Conservation (phyloP, 2,329 filamentous ascomycete species). For the Fusarium sp. region DNA sequence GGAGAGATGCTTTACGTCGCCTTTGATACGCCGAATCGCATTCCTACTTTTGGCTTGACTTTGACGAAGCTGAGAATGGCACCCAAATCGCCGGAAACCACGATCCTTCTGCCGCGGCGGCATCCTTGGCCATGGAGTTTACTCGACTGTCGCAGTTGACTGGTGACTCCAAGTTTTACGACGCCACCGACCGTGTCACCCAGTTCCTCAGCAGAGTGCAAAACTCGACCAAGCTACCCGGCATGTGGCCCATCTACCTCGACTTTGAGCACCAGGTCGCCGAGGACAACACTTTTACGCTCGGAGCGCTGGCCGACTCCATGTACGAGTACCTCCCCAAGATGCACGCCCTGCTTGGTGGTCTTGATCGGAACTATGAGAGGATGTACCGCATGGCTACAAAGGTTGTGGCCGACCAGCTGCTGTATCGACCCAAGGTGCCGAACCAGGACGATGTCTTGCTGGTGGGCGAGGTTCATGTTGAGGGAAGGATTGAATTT, state of each 20-base stretch:
- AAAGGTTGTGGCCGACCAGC: constrained; percentile 68
- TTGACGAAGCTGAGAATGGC: constrained; percentile 53
- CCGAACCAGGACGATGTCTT: constrained; percentile 72
- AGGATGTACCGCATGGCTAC: constrained; percentile 74
- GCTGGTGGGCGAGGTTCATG: constrained; percentile 48
- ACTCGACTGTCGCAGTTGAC: constrained; percentile 80
- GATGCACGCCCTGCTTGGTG: constrained; percentile 75
- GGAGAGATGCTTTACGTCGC: constrained; percentile 66
- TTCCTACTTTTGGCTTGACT: constrained; percentile 63
- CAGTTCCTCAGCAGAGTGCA: constrained; percentile 77
- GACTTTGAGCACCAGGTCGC: constrained; percentile 69
- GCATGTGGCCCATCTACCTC: constrained; percentile 79
- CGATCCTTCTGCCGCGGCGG: constrained; percentile 62
- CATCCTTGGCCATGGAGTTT: constrained; percentile 81
- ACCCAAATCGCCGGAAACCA: constrained; percentile 62
- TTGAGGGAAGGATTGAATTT: constrained; percentile 39
- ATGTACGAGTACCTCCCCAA: constrained; percentile 73
- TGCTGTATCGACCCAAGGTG: constrained; percentile 79
- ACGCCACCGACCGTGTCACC: constrained; percentile 80
- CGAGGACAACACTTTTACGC: constrained; percentile 58
- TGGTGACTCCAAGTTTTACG: constrained; percentile 78
- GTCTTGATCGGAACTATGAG: constrained; percentile 70
- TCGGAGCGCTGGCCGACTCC: constrained; percentile 68
- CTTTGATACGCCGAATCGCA: constrained; percentile 66
- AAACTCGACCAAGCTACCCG: constrained; percentile 76